Base-by-base conservation (phyloP, 345 rosid genomes). In the Acer campestre region DNA sequence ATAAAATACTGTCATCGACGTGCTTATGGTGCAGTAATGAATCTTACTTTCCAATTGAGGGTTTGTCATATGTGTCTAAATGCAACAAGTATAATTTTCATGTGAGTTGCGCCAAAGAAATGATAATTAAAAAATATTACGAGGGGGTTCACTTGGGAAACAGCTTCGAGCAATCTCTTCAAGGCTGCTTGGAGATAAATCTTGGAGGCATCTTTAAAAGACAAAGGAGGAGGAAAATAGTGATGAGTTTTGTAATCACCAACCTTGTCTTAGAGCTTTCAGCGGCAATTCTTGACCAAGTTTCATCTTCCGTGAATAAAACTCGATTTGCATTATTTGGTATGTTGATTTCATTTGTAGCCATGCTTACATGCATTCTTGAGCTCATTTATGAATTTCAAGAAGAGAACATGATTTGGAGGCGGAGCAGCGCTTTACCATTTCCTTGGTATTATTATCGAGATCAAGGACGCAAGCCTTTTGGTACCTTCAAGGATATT, bases 331-430 rank as follows among this genome's bases (percentile, higher is more conserved):
- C 25, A 31, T 59, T 80, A 14, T 6, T 48, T 65, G 18, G 27
- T 13, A 14, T 76, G 79, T 20, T 80, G 12, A 55, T 75, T 2
- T 75, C 73, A 25, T 65, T 70, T 2, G 56, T 22, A n/a, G 76
- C 74, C 27, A 6, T 70, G 49, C 1, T 70, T 10, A 20, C 56
- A 12, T 70, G 76, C n/a, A 56, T 75, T 25, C 3, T 7, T 13
- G 73, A 80, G 74, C 68, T 70, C 12, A 53, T 27, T 14, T 64
- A 44, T 51, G 7, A 55, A 22, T 46, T 76, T 10, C 7, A 29
- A 18, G 40, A 6, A 61, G 71, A 53, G 42, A 64, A 46, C 2
- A 46, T 53, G 20, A 11, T 2, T 3, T 71, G 59, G 61, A 71
- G 6, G 9, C 5, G 25, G 48, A 70, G 31, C 6, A 44, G 70